Percentiles rank a stretch among this genome's conserved stretches.
Evolutionary conservation across 495 filamentous ascomycete genomes (phyloP).

Genomic region (Clavariopsis aquatica): DNA sequence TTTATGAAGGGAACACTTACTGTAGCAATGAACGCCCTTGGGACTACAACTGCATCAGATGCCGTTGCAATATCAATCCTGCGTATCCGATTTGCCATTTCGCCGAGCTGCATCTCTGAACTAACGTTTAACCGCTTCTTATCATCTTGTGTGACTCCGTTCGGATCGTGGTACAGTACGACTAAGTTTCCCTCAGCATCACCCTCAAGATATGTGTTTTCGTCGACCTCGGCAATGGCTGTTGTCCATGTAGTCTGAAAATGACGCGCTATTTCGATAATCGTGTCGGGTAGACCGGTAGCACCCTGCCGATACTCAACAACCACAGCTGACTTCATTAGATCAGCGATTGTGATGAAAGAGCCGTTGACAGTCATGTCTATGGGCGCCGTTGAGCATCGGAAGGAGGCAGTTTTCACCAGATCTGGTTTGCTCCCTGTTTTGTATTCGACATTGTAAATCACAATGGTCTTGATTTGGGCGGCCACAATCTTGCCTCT

Average conservation of each 20-base stretch:
- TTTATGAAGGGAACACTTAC: no score
- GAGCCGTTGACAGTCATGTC: conserved; percentile 70
- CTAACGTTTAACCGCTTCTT: conserved; percentile 67
- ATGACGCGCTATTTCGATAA: conserved; percentile 77
- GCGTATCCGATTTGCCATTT: conserved; percentile 87
- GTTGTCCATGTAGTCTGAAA: conserved; percentile 80
- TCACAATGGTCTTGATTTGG: conserved; percentile 72
- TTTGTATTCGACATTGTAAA: conserved; percentile 48
- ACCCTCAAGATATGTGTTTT: conserved; percentile 72
- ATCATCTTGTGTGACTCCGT: conserved; percentile 75
- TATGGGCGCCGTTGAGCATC: conserved; percentile 81
- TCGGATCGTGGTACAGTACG: conserved; percentile 68
- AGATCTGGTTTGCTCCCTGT: conserved; percentile 48
- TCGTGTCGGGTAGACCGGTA: conserved; percentile 50
- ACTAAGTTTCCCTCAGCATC: conserved; percentile 87
- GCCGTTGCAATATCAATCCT: conserved; percentile 60
- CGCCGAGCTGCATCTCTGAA: conserved; percentile 80
- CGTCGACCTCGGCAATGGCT: conserved; percentile 68
- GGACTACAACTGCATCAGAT: conserved; percentile 65
- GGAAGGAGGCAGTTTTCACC: conserved; percentile 68
- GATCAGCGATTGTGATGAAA: conserved; percentile 79
- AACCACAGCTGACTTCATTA: conserved; percentile 90
- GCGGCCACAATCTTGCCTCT: conserved; percentile 80
- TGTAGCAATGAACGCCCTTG: conserved; percentile 85
- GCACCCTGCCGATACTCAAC: conserved; percentile 60